These are phyloP conservation scores for Coprinopsis sp. DNA, from an alignment of 768 basidiomycete species.

Conservation along the genomic window DNA sequence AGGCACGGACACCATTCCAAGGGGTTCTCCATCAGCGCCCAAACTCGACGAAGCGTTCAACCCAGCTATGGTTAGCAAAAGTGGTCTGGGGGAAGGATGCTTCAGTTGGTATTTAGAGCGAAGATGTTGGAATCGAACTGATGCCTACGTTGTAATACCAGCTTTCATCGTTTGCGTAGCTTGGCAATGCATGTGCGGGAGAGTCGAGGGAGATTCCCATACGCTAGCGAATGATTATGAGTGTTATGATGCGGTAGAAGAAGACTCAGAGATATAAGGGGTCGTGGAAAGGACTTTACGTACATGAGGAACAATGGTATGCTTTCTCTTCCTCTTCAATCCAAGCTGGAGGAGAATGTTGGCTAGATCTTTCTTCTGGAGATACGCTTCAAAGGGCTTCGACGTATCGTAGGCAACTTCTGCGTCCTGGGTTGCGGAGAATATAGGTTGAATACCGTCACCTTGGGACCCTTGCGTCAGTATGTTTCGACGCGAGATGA, in stretches of 20 bases:
- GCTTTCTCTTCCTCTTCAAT: constrained; percentile 17
- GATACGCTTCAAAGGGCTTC: constrained; percentile 25
- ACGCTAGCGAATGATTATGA: constrained; percentile 19
- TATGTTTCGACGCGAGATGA: neutral
- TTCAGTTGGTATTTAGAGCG: no score
- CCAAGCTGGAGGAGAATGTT: constrained; percentile 15
- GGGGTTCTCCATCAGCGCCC: no score
- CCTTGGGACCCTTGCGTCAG: neutral
- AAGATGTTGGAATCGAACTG: neutral
- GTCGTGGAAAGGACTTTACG: neutral
- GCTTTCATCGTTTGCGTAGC: constrained; percentile 26
- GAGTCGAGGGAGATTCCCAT: constrained; percentile 18
- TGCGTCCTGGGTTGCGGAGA: constrained; percentile 1
- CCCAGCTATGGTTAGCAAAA: neutral
- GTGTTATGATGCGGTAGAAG: neutral
- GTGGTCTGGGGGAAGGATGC: neutral
- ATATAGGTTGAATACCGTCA: neutral
- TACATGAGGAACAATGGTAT: constrained; percentile 25
- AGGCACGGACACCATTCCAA: no score
- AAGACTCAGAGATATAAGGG: neutral
- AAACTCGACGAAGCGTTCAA: constrained; percentile 4
- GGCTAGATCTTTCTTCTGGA: constrained; percentile 20
- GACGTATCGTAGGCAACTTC: constrained; percentile 26
- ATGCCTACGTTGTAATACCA: constrained; percentile 28
- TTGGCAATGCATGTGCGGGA: constrained; percentile 21